phyloP scores from a whole-genome alignment of 2,329 filamentous ascomycete species.

The Chrysosporium keratinophilum region DNA sequence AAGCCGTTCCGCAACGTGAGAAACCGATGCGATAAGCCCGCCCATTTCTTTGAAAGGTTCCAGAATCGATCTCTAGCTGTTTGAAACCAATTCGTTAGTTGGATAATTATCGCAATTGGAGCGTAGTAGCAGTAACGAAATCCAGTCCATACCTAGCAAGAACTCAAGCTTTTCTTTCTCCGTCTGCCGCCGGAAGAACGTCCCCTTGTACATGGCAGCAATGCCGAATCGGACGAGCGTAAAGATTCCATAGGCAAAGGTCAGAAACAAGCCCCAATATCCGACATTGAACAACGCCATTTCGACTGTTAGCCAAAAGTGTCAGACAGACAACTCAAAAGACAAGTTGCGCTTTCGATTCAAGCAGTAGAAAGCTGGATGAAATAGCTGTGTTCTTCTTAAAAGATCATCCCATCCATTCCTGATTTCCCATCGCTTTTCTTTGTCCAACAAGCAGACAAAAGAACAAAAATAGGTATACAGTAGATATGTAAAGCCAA shows the following conservation, averaged over 20 bases:
- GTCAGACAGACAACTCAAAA: background rate
- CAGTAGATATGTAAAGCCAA: background rate
- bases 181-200: conserved; percentile 29
- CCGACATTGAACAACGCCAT: conserved; percentile 1
- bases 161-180: conserved; percentile 35
- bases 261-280: conserved; percentile 6
- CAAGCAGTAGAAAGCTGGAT: background rate
- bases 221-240: conserved; percentile 26
- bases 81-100: no score
- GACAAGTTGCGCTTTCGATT: background rate
- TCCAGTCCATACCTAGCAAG: conserved; percentile 29
- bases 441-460: no score
- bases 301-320: background rate
- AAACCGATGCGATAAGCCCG: conserved; percentile 43
- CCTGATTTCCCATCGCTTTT: background rate
- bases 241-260: conserved; percentile 29
- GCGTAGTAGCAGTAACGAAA: background rate
- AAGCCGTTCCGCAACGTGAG: conserved; percentile 40
- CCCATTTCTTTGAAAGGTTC: conserved; percentile 42
- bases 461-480: background rate
- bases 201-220: conserved; percentile 25
- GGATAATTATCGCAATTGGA: no score
- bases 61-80: conserved; percentile 45
- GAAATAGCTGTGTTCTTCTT: background rate
- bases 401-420: background rate